Base-by-base conservation (phyloP, 495 filamentous ascomycete species). In the Choiromyces venosus region DNA sequence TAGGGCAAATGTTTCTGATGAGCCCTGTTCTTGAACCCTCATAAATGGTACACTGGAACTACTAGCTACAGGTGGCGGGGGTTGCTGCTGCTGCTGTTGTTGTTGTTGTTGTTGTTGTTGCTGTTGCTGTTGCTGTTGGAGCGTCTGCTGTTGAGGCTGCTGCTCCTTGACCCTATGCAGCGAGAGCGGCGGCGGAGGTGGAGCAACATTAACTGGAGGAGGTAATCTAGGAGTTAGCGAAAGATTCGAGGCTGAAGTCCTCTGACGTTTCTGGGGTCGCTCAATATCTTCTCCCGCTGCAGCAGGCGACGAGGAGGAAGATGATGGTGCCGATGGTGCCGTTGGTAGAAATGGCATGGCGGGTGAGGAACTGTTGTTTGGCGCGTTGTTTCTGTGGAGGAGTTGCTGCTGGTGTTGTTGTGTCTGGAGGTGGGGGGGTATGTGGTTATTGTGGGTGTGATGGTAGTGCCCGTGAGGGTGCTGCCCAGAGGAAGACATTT, bases 1-100 rank as follows among this genome's bases (percentile, higher is more conserved):
- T 5, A 80, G 65, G 61, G 79, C 79, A 68, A 80, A 80, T 56
- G 79, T 80, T 37, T 80, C 79, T 19, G 78, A 80, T n/a, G 74
- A 80, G 33, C 78, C 78, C 37, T 80, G 78, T 44, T 80, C 79
- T 68, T 79, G 75, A 16, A 80, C 75, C 36, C 79, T 67, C 44
- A 80, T 37, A 33, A 76, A 77, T 8, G 74, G 75, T 12, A 74
- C 77, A 37, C 74, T 71, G 8, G 78, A 68, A 37, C 71, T 72
- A 61, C 74, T 71, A 18, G 65, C 73, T 37, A 38, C 73, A 6
- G 72, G 72, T 39, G 67, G 67, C 12, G 56, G 66, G 16, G 72
- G 74, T 38, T 65, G 74, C 37, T 65, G 69, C 7, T 66, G 64
- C 44, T 71, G 71, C 18, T 68, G 72, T 35, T 78, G 76, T 56